A percentile compares a stretch with the other conserved stretches of the same genome.
Conservation (phyloP, 306 rosid genomes). For the Senna tora region DNA sequence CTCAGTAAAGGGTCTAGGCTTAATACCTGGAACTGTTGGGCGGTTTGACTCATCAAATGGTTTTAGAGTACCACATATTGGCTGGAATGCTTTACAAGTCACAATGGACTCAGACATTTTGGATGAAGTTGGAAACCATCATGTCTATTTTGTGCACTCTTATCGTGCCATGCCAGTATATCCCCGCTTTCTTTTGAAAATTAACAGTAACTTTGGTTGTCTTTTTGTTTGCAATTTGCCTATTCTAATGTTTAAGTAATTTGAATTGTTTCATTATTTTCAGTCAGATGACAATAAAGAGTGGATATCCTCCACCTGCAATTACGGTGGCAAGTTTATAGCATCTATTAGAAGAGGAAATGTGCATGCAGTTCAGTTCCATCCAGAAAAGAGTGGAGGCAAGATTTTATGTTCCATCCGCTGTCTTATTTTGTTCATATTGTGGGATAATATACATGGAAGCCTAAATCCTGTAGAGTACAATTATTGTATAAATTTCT, state of each 20-base stretch:
- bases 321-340: constrained; percentile 87
- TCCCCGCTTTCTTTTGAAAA: constrained; percentile 25
- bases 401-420: constrained; percentile 45
- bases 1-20: constrained; percentile 92
- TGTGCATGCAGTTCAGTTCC: constrained; percentile 97
- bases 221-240: constrained; percentile 17
- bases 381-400: constrained; percentile 99
- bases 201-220: constrained; percentile 19
- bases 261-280: constrained; percentile 2
- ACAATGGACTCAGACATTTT: constrained; percentile 68
- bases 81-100: constrained; percentile 92
- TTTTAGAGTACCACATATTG: constrained; percentile 92
- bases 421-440: not conserved
- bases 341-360: constrained; percentile 89
- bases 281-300: constrained; percentile 90
- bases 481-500: not conserved
- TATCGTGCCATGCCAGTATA: constrained; percentile 90
- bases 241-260: constrained; percentile 25
- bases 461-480: not conserved
- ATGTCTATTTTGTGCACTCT: constrained; percentile 94
- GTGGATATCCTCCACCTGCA: constrained; percentile 90
- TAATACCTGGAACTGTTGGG: constrained; percentile 92
- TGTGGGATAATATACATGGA: not conserved
- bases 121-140: constrained; percentile 80
- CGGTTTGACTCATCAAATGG: constrained; percentile 91